Evolutionary conservation across 2,329 filamentous ascomycete species (phyloP).

Genomic region (Bipolaris bicolor): DNA sequence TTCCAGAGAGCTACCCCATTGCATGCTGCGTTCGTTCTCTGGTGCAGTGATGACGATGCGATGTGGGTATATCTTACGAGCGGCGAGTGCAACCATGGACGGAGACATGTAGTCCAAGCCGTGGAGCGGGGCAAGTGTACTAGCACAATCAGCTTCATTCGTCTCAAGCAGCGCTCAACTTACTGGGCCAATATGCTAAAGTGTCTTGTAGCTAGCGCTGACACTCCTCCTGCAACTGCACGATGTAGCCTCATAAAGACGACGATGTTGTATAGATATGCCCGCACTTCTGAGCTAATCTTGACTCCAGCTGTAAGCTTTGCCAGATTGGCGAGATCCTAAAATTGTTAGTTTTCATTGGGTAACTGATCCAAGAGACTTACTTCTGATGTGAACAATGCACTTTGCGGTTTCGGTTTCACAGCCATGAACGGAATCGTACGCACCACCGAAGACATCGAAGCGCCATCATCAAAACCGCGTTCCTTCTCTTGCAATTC

Average conservation of each 20-base stretch:
- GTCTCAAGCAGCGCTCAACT: background rate
- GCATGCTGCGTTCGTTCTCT: conserved; percentile 81
- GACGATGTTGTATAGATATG: conserved; percentile 87
- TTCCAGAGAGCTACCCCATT: conserved; percentile 83
- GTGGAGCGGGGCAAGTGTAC: conserved; percentile 80
- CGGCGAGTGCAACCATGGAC: conserved; percentile 80
- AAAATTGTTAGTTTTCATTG: background rate
- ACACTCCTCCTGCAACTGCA: conserved; percentile 78
- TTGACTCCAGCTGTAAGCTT: conserved; percentile 64
- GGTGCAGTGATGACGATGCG: conserved; percentile 73
- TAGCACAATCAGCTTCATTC: conserved; percentile 44
- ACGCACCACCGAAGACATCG: conserved; percentile 48
- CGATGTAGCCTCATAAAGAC: conserved; percentile 88
- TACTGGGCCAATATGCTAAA: conserved; percentile 71
- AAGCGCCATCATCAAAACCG: conserved; percentile 38
- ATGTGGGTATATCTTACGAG: conserved; percentile 86
- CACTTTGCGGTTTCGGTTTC: conserved; percentile 23
- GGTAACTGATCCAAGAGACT: conserved; percentile 10
- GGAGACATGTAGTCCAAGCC: conserved; percentile 81
- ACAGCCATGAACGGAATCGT: conserved; percentile 26
- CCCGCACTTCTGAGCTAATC: conserved; percentile 76
- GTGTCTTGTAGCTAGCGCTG: conserved; percentile 78
- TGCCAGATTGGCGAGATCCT: conserved; percentile 65
- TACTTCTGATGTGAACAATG: conserved; percentile 56
- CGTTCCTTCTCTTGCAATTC: conserved; percentile 50